Evolutionary conservation across 345 rosid species (phyloP), one percentile per base, ranked within the genome.

Genomic region (Euclidium syriacum): DNA sequence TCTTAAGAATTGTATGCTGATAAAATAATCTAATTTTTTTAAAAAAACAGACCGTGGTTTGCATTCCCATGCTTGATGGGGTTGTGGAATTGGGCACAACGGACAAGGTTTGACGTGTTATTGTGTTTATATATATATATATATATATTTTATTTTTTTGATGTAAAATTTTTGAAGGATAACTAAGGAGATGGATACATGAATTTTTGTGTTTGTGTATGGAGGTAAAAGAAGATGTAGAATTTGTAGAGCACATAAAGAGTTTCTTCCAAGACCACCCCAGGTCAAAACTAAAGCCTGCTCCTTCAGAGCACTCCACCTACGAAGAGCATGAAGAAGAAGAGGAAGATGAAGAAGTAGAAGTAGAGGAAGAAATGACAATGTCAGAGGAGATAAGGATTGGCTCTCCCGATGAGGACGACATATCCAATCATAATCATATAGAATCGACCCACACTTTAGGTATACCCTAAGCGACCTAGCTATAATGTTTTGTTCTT

Each of bases 1-100:
- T n/a, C n/a, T n/a, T 56, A 52, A 47, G 2, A 39, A 55, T 35
- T 44, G 17, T 61, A 6, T 52, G 51, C 40, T 26, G 47, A 52
- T 61, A 30, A 27, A 58, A 38, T 32, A 29, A 29, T 32, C 10
- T 32, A 2, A 2, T 32, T 32, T 32, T 32, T 1, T 32, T 20
- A 6, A 12, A 36, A 34, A 64, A 66, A 58, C 86, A 95, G 98
- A 95, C 99, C 1, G 91, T 88, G 32, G 83, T 95, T 10, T 90
- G 99, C 76, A 83, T 90, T 68, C 98, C 99, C 25, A 73, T 95
- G 40, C 82, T 85, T 8, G 91, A 88, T 64, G 98, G 99, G 2
- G 94, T 90, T 3, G 82, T 95, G 57, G 99, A 95, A 63, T 54
- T 95, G 17, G 99, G 98, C 27, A 70, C 92, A 3, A 83, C 87